phyloP scores from a whole-genome alignment of 1,284 basidiomycete species.

The Microbotryomycetes sp. region DNA sequence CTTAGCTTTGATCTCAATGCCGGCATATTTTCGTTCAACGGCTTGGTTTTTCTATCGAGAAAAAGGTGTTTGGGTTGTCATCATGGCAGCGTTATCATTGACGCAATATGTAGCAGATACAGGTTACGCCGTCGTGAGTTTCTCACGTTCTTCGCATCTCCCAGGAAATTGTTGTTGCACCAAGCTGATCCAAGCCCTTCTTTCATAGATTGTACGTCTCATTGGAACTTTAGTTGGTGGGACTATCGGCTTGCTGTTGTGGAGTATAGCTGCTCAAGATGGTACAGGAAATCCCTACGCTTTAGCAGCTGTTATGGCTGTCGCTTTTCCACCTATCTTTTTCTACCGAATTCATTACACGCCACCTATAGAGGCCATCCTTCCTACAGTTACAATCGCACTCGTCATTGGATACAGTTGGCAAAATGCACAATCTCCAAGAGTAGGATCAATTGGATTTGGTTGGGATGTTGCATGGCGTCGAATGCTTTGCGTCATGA shows the following conservation, averaged over 20 bases:
- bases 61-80: conserved; percentile 33
- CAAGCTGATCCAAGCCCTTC: conserved; percentile 16
- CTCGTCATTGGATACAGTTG: conserved; percentile 30
- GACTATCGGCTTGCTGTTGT: conserved; percentile 59
- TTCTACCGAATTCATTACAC: conserved; percentile 67
- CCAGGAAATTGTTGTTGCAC: too few relatives aligned
- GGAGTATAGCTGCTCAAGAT: conserved; percentile 47
- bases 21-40: conserved; percentile 28
- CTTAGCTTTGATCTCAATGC: conserved; percentile 46
- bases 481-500: conserved; percentile 30
- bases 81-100: conserved; percentile 15
- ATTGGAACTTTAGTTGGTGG: conserved; percentile 40
- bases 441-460: conserved; percentile 39
- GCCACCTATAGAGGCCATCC: conserved; percentile 62
- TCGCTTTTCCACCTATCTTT: conserved; percentile 57
- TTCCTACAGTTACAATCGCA: conserved; percentile 54
- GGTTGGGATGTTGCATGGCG: conserved; percentile 49
- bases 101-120: conserved; percentile 39
- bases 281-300: conserved; percentile 67
- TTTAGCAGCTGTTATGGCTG: conserved; percentile 60
- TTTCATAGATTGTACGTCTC: conserved; percentile 34
- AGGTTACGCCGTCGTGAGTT: conserved; percentile 32
- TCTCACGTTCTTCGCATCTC: too few relatives aligned
- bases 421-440: conserved; percentile 39
- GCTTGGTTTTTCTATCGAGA: conserved; percentile 39